These are phyloP conservation scores for Ophiostoma montium DNA, from an alignment of 2,329 filamentous ascomycete genomes.

Conservation along the genomic window DNA sequence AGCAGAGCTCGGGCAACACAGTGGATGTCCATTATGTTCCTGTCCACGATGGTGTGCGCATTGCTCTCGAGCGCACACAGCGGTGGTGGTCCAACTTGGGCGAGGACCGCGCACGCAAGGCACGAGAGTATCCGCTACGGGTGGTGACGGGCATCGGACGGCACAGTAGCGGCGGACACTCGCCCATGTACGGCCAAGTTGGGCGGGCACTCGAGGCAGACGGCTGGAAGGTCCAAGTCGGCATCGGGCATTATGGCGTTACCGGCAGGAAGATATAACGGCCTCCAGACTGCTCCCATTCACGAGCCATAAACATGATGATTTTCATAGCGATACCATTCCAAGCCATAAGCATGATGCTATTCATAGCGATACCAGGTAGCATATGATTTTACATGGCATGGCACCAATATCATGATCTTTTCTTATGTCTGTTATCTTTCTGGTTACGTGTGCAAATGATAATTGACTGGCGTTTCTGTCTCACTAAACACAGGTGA, in stretches of 20 bases:
- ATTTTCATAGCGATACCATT: no score
- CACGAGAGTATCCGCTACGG: slow-evolving; percentile 42
- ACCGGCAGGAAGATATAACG: slow-evolving; percentile 34
- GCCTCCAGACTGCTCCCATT: no score
- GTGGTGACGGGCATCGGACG: slow-evolving; percentile 71
- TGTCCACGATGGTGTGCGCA: slow-evolving; percentile 68
- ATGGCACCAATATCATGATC: no score
- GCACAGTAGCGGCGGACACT: slow-evolving; percentile 65
- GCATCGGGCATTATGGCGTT: slow-evolving; percentile 57
- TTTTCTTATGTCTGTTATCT: no score
- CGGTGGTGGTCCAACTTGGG: slow-evolving; percentile 66
- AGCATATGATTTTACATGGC: no score
- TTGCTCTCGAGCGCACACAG: slow-evolving; percentile 52
- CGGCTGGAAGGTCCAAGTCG: slow-evolving; percentile 69
- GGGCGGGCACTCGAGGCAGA: slow-evolving; percentile 58
- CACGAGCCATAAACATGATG: no score
- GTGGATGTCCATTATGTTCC: slow-evolving; percentile 81
- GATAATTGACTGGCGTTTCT: no score
- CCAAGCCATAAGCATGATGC: no score
- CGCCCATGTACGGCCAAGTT: slow-evolving; percentile 67
- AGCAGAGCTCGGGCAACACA: slow-evolving; percentile 49
- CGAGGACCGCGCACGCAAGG: slow-evolving; percentile 39
- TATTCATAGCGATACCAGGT: no score
- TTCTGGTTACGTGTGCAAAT: no score
- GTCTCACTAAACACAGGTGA: no score